Evolutionary conservation across 345 rosid species (phyloP).

Genomic region (Eucalyptus caleyi): DNA sequence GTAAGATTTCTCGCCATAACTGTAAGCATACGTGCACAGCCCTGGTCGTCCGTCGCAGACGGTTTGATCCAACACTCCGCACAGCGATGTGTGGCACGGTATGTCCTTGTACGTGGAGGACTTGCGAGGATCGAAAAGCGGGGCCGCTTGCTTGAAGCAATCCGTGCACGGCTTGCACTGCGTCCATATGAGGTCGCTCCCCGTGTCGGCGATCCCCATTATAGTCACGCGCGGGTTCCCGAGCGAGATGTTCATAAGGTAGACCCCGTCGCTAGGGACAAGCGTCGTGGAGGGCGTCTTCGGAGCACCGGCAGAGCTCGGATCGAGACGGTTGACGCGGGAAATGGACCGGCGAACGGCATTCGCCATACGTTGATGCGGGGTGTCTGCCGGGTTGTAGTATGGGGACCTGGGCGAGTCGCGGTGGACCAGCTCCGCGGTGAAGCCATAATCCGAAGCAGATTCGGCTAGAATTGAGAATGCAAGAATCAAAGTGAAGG

Average conservation of each 20-base stretch:
- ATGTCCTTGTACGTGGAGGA: constrained; percentile 8
- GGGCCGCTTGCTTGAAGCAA: constrained; percentile 16
- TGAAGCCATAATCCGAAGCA: background rate
- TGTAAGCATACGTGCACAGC: constrained; percentile 8
- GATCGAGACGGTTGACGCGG: background rate
- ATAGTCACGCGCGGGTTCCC: constrained; percentile 6
- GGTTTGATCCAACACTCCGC: background rate
- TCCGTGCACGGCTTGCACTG: constrained; percentile 15
- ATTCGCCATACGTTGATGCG: background rate
- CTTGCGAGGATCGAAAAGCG: constrained; percentile 15
- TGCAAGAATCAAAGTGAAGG: background rate
- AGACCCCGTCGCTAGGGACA: background rate
- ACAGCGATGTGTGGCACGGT: constrained; percentile 16
- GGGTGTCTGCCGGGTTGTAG: background rate
- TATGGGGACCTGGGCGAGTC: constrained; percentile 18
- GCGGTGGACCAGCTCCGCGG: constrained; percentile 7
- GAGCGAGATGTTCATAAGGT: constrained; percentile 5
- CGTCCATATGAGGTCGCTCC: constrained; percentile 19
- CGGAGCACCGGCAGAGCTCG: background rate
- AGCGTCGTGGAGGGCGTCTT: background rate
- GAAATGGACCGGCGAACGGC: background rate
- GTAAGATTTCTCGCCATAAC: constrained; percentile 24
- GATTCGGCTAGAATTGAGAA: background rate
- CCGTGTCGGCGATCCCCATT: background rate
- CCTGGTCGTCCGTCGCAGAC: background rate